Evolutionary conservation across 805 yeast genomes (phyloP), one percentile per base, ranked within the genome.

Genomic region (Yamadazyma akitaensis): DNA sequence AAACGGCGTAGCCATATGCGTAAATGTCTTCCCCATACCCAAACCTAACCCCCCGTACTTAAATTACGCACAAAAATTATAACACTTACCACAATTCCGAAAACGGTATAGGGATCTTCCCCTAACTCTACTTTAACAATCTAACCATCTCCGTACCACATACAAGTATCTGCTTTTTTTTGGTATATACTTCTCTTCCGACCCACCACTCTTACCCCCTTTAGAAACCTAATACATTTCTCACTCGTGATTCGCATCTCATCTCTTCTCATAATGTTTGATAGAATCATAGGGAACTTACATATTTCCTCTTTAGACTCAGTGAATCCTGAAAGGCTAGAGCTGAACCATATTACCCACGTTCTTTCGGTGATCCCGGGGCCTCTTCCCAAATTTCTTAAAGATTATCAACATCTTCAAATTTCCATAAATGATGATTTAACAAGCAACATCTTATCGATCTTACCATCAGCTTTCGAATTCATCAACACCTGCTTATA

Each of bases 241-340:
- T 28, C 32, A 28, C 12, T 28, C n/a, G 10, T 28, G 32, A 28
- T 37, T 40, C 43, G 30, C 48, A 44, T 37, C 47, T 45, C 48
- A 45, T 36, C 44, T 40, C 44, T 12, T 28, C 32, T 28, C n/a
- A 28, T 28, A 28, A 44, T 49, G 54, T 61, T 76, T 49, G 73
- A 79, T 46, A 72, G 95, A 57, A 76, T 90, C n/a, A 64, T 88
- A n/a, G 96, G 95, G 21, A 83, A 84, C 8, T 75, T 92, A 1
- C 87, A 82, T 64, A 64, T 92, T 13, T 90, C 96, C 4, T 80
- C 94, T 0, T 69, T 84, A 17, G 37, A 36, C 9, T 24, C 25
- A 12, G 66, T 90, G 18, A 67, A 76, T 13, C 21, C 17, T 7
- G 64, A 88, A 37, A 65, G 64, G 26, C 68, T 70, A 18, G 66